Evolutionary conservation across 225 moss, liverwort and hornwort genomes (phyloP).

Genomic region (Rhytidiadelphus loreus): DNA sequence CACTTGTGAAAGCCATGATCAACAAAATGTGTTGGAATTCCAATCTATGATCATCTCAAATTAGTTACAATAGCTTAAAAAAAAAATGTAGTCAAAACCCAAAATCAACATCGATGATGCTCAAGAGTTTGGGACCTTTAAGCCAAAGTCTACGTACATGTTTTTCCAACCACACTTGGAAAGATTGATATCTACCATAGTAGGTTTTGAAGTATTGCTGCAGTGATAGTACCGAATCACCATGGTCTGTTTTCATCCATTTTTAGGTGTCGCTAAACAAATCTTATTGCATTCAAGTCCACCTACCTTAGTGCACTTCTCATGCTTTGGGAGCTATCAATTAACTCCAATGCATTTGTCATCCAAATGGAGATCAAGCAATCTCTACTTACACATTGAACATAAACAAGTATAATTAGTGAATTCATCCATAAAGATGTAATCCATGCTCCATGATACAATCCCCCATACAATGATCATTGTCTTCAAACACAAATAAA

Average conservation of each 20-base stretch:
- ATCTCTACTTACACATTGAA: background rate
- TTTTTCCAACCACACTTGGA: background rate
- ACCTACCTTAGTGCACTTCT: background rate
- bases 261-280: background rate
- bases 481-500: background rate
- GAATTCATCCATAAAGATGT: background rate
- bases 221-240: no score
- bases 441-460: background rate
- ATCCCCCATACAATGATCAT: background rate
- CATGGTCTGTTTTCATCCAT: background rate
- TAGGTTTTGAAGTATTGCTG: background rate
- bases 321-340: background rate
- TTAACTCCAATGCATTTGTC: background rate
- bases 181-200: background rate
- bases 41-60: background rate
- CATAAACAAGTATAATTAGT: background rate
- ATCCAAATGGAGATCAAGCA: background rate
- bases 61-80: rapidly evolving
- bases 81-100: rapidly evolving
- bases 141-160: rapidly evolving
- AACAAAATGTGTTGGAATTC: background rate
- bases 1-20: background rate
- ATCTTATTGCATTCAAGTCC: background rate
- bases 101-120: rapidly evolving
- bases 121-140: background rate